Conservation (phyloP, 2,329 filamentous ascomycete species). For the Hirsutella rhossiliensis region DNA sequence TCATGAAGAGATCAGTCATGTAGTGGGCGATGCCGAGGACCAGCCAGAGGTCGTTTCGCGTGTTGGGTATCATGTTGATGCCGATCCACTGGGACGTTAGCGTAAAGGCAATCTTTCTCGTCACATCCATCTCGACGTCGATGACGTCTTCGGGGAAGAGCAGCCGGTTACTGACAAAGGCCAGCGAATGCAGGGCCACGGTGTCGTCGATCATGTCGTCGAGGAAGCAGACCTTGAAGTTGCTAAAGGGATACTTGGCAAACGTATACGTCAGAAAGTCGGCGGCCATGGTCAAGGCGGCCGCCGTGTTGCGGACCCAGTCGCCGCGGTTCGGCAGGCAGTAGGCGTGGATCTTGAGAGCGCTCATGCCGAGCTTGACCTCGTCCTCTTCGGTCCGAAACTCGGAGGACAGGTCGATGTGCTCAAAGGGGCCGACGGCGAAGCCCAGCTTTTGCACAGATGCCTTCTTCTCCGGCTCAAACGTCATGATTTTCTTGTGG, state of each 20-base stretch:
- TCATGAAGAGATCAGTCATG: slow-evolving; percentile 91
- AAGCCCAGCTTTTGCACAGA: slow-evolving; percentile 87
- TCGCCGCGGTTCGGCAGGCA: slow-evolving; percentile 74
- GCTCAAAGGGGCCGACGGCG: slow-evolving; percentile 87
- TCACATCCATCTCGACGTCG: slow-evolving; percentile 73
- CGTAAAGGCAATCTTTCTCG: slow-evolving; percentile 68
- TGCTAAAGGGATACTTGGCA: slow-evolving; percentile 80
- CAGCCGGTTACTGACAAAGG: slow-evolving; percentile 76
- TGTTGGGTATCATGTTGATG: slow-evolving; percentile 79
- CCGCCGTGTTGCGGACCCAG: slow-evolving; percentile 78
- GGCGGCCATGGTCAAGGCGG: slow-evolving; percentile 74
- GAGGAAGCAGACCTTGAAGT: slow-evolving; percentile 88
- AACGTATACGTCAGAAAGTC: slow-evolving; percentile 85
- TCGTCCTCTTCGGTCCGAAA: slow-evolving; percentile 87
- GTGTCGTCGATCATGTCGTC: slow-evolving; percentile 75
- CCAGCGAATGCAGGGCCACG: slow-evolving; percentile 67
- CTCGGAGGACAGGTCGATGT: slow-evolving; percentile 73
- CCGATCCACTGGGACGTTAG: slow-evolving; percentile 91
- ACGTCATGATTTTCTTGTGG: slow-evolving; percentile 78
- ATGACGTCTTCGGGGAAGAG: slow-evolving; percentile 78
- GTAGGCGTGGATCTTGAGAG: slow-evolving; percentile 81
- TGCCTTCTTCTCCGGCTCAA: slow-evolving; percentile 62
- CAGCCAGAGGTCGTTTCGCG: slow-evolving; percentile 74
- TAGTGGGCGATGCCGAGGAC: slow-evolving; percentile 84
- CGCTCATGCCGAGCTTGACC: slow-evolving; percentile 77